Conservation (phyloP, 352 stramenopile species). For the Globisporangium mamillatum region DNA sequence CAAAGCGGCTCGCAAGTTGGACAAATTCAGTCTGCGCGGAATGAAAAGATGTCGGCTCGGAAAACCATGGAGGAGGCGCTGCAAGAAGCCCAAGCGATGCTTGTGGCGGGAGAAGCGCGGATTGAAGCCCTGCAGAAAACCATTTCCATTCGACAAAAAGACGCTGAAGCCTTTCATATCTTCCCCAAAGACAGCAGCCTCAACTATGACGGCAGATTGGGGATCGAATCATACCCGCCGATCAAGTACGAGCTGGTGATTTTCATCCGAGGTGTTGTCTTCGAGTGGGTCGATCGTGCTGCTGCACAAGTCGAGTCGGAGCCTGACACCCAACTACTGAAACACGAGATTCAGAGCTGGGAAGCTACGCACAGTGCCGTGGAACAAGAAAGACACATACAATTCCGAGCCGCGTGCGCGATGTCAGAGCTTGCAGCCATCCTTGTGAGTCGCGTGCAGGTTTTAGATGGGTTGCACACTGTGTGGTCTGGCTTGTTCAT, state of each 20-base stretch:
- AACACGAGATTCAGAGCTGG: constrained; percentile 29
- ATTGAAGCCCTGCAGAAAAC: constrained; percentile 16
- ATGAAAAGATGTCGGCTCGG: constrained; percentile 25
- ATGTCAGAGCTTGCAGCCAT: constrained; percentile 21
- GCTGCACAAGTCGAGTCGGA: constrained; percentile 19
- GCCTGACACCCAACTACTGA: constrained; percentile 28
- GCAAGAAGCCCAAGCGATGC: constrained; percentile 23
- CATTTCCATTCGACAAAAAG: constrained; percentile 21
- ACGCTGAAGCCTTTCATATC: constrained; percentile 22
- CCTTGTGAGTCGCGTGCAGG: constrained; percentile 10
- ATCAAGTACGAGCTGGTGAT: constrained; percentile 33
- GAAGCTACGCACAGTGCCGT: constrained; percentile 20
- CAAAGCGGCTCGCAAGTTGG: constrained; percentile 33
- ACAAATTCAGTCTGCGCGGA: constrained; percentile 24
- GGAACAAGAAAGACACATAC: constrained; percentile 19
- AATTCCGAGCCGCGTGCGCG: constrained; percentile 7
- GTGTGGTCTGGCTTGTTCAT: no score
- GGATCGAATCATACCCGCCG: constrained; percentile 41
- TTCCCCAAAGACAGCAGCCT: background rate
- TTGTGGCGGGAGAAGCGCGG: constrained; percentile 26
- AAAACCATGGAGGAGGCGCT: constrained; percentile 26
- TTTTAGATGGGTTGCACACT: no score
- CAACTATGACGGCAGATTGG: constrained; percentile 31
- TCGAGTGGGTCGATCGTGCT: constrained; percentile 35
- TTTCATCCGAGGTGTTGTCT: constrained; percentile 40